These are phyloP conservation scores for Kokia cookei DNA, from an alignment of 441 rosid genomes.

Conservation along the genomic window DNA sequence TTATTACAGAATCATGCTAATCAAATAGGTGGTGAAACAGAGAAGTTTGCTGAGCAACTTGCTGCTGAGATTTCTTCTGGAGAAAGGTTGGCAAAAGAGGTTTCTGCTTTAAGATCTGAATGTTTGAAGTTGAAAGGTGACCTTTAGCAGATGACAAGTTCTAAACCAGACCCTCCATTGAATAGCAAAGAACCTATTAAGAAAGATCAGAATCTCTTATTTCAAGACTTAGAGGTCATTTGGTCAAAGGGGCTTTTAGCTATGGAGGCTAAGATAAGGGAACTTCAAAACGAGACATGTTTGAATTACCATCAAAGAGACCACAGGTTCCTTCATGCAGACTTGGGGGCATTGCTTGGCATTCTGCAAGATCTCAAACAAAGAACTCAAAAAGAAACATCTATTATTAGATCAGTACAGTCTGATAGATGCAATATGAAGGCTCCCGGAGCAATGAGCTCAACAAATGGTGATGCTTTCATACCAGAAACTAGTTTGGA, in stretches of 20 bases:
- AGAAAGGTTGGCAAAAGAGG: constrained; percentile 71
- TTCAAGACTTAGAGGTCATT: constrained; percentile 46
- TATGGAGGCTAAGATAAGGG: constrained; percentile 72
- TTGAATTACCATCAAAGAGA: constrained; percentile 69
- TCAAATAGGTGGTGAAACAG: constrained; percentile 70
- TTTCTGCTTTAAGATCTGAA: constrained; percentile 70
- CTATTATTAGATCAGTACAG: constrained; percentile 33
- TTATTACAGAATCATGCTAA: constrained; percentile 68
- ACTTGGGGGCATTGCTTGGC: constrained; percentile 58
- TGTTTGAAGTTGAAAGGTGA: constrained; percentile 73
- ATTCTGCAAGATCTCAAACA: constrained; percentile 71
- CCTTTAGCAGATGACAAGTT: constrained; percentile 43
- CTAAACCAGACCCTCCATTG: constrained; percentile 32
- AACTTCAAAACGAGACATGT: constrained; percentile 65
- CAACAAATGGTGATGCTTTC: constrained; percentile 38
- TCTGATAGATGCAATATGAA: constrained; percentile 33
- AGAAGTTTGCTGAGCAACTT: constrained; percentile 66
- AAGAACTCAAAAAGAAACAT: constrained; percentile 47
- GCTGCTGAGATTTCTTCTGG: constrained; percentile 85
- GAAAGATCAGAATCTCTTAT: constrained; percentile 31
- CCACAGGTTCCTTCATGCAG: constrained; percentile 45
- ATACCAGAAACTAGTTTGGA: constrained; percentile 45
- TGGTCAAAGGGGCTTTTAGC: constrained; percentile 68
- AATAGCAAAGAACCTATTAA: constrained; percentile 21
- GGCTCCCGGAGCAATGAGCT: constrained; percentile 32